Evolutionary conservation across 2,329 filamentous ascomycete species (phyloP), one percentile per base, ranked within the genome.

Genomic region (Arthrinium puccinioides): DNA sequence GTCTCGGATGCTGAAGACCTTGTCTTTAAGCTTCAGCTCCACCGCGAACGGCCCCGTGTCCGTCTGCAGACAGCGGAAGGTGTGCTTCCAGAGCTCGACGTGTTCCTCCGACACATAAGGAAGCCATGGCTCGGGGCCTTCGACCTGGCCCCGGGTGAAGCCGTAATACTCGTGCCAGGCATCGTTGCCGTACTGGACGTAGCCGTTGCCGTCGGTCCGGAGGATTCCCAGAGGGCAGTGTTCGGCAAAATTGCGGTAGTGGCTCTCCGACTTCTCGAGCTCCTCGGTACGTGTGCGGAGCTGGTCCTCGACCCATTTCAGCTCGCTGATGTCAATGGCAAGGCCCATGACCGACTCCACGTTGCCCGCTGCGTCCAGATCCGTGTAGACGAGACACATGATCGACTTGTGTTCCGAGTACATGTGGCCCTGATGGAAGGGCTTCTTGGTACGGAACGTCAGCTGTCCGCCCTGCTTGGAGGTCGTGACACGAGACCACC

Each of bases 241-340:
- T 14, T 54, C 50, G 3, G 51, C 49, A 20, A 47, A 51, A 14
- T 51, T 49, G 14, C 47, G 44, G 38, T 46, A 54, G 27, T 50
- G 50, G 4, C 30, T 32, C 25, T 52, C 47, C 2, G 51, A 54
- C 21, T 44, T 42, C 25, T 54, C 47, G 7, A 54, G 44, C 14
- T 41, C 49, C 19, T 47, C 48, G 2, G 49, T 45, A 8, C 46
- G 46, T 8, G 44, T 40, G 6, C 48, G 43, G 6, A 53, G 41
- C 34, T 54, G 50, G 26, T 52, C 44, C 21, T 54, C 51, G 5
- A 44, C 46, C 49, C 50, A 54, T 21, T 54, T 54, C 2, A 50
- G 39, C 37, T 54, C 51, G 38, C 48, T 52, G 10, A 54, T 53
- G 28, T 54, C 51, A 41, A 54, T 48, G 10, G 49, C 46, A 2